Evolutionary conservation across 345 rosid species (phyloP).

Genomic region (Microthlaspi erraticum): DNA sequence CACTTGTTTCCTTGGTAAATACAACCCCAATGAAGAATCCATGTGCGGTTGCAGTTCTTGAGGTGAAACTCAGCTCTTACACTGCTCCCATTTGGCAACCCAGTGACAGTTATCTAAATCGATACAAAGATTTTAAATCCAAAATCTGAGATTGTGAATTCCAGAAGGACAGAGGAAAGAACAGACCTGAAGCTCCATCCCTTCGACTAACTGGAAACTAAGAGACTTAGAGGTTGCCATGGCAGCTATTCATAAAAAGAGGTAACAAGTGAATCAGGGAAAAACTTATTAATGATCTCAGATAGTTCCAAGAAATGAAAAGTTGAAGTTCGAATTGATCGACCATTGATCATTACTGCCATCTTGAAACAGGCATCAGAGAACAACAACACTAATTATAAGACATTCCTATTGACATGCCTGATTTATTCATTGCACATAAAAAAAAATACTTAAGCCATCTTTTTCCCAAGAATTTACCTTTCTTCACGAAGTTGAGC

Average conservation of each 20-base stretch:
- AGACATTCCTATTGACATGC: not conserved
- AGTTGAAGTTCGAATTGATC: slow-evolving; percentile 1
- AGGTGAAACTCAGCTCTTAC: slow-evolving; percentile 67
- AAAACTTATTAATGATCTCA: slow-evolving; percentile 12
- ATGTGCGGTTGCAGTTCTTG: slow-evolving; percentile 55
- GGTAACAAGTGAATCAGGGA: slow-evolving; percentile 23
- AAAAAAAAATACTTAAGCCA: not conserved
- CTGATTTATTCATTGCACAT: slow-evolving; percentile 6
- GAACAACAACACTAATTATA: not conserved
- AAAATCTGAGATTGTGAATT: slow-evolving; percentile 13
- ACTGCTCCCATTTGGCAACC: slow-evolving; percentile 50
- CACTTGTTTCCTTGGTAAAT: slow-evolving; percentile 58
- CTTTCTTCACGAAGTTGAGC: slow-evolving; percentile 22
- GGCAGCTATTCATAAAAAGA: slow-evolving; percentile 34
- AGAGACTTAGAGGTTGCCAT: slow-evolving; percentile 58
- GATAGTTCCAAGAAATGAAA: not conserved
- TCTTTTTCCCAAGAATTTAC: not conserved
- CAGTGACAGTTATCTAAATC: slow-evolving; percentile 53
- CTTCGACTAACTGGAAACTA: slow-evolving; percentile 61
- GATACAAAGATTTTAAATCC: slow-evolving; percentile 13
- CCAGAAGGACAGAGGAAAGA: slow-evolving; percentile 23
- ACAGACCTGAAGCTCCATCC: slow-evolving; percentile 65
- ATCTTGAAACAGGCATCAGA: slow-evolving; percentile 9
- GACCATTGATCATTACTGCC: slow-evolving; percentile 1
- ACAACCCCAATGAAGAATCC: slow-evolving; percentile 75